Evolutionary conservation across 345 rosid species (phyloP), one percentile per base, ranked within the genome.

Genomic region (Laguncularia racemosa): DNA sequence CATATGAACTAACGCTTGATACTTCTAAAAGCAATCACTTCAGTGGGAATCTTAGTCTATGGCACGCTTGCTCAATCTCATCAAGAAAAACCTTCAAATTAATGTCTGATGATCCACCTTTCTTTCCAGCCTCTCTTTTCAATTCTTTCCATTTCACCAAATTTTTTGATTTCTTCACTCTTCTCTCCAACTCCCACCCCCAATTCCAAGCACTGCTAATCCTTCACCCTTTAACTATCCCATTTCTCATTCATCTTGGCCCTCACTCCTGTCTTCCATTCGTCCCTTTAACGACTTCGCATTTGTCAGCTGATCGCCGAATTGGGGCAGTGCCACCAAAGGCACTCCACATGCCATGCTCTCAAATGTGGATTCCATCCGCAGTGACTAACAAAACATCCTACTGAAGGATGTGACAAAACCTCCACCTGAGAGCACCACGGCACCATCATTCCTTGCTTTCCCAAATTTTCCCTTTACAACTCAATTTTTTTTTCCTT

Each of bases 361-460:
- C 64, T 78, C 78, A 1, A 60, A 20, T 11, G 68, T 62, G 14
- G 79, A 74, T 65, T 77, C 82, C 82, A 77, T 10, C 82, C 76
- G 7, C 82, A 78, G 48, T 78, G 82, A 19, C 75, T 69, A 23
- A 78, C n/a, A 46, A 78, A 74, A 48, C 83, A 78, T 18, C 79
- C 79, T 0, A 71, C 20, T 5, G 79, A 64, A 0, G 50, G 58
- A 55, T 78, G 83, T 6, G 67, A 63, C 57, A 78, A 19, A 16
- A 78, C 77, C 65, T 74, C 75, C 26, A 78, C 66, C n/a, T 78
- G 83, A 5, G 70, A 63, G 57, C 79, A 78, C 83, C 79, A 78
- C 3, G 72, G 68, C 12, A 74, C 75, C 9, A 74, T 66, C 71
- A 57, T 55, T 44, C 79, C 78, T 40, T 53, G 55, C 11, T 43